Evolutionary conservation across 1,284 basidiomycete genomes (phyloP), one percentile per base, ranked within the genome.

Genomic region (Tylopilus sp.): DNA sequence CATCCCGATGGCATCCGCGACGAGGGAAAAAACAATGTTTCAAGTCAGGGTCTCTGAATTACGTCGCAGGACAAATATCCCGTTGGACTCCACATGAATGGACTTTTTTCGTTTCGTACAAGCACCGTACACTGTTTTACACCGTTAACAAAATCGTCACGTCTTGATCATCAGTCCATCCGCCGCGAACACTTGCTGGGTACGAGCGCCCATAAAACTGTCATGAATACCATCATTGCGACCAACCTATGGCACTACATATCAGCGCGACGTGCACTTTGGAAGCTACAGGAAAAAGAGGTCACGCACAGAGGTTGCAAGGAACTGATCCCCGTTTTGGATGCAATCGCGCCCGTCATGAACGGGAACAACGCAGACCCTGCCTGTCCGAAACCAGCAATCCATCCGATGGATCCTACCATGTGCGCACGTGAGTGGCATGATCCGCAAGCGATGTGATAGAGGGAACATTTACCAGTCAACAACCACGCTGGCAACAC

Each of bases 281-380:
- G 44, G 1, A 41, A 41, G 18, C 15, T 41, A 41, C 39, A 41
- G 22, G 22, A n/a, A 22, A 22, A n/a, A 8, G 8, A 22, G 44
- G 44, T 19, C 39, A 81, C 87, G 73, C 71, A 89, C 87, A 90
- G 67, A 10, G 88, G 89, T 66, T 89, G 88, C 66, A 90, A 70
- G 61, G 80, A 81, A 41, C 74, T 74, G 44, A 90, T 89, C 1
- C 87, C 86, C 24, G 81, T 78, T 63, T 72, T 81, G 22, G 80
- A 79, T 2, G 87, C 85, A 24, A 90, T 80, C 2, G 84, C 82
- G 26, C 87, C 88, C 0, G 86, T 86, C 55, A 88, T 77, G 74
- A 89, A 88, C 2, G 88, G 87, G 29, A 89, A 69, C 26, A 84
- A 67, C 0, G 88, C 88, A 12, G 82, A 83, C 12, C 88, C 87